Evolutionary conservation across 208 protist genomes (phyloP).

Genomic region (Leishmania arabica): DNA sequence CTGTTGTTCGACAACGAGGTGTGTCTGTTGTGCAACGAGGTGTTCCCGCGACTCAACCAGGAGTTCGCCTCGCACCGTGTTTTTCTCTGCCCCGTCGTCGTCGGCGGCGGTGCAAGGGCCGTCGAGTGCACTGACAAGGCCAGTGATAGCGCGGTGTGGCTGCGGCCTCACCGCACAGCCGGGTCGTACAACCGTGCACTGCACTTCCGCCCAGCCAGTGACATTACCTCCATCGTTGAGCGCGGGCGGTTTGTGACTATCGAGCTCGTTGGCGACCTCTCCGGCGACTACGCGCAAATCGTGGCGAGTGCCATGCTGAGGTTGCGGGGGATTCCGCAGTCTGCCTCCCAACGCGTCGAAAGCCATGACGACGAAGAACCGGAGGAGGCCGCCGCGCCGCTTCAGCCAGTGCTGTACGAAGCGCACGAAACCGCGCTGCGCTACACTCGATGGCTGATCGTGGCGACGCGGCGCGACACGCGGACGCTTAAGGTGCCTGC

Average conservation of each 20-base stretch:
- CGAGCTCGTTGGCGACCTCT: conserved; percentile 81
- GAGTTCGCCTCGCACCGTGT: conserved; percentile 46
- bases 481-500: conserved; percentile 51
- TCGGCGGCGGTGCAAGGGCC: conserved; percentile 9
- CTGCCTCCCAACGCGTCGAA: not conserved
- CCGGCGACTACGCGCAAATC: conserved; percentile 65
- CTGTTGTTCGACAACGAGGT: conserved; percentile 82
- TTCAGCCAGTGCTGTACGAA: conserved; percentile 61
- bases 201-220: conserved; percentile 41
- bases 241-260: conserved; percentile 65
- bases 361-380: not conserved
- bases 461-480: conserved; percentile 53
- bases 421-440: conserved; percentile 54
- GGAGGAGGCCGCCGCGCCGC: conserved; percentile 5
- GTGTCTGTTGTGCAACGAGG: conserved; percentile 41
- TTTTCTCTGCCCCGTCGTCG: conserved; percentile 50
- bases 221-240: conserved; percentile 58
- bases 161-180: conserved; percentile 18
- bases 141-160: not conserved
- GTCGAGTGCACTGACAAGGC: not conserved
- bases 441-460: conserved; percentile 50
- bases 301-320: conserved; percentile 51
- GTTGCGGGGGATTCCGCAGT: conserved; percentile 7
- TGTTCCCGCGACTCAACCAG: conserved; percentile 77
- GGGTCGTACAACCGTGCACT: conserved; percentile 44